Evolutionary conservation across 495 filamentous ascomycete genomes (phyloP).

Genomic region (Neurospora tetraspora): DNA sequence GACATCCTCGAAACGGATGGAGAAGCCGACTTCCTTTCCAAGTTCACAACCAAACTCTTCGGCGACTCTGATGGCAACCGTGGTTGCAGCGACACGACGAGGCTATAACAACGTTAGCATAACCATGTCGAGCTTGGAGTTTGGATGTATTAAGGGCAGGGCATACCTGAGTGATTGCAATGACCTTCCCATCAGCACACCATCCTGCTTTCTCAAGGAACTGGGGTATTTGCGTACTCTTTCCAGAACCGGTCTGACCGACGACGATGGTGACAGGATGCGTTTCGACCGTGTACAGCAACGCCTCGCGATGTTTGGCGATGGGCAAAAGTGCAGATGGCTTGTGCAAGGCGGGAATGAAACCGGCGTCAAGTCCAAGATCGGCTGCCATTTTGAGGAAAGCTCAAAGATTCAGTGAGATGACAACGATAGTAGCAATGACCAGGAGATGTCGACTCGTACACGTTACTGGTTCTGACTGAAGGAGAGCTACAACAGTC

Average conservation of each 20-base stretch:
- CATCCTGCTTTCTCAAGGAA: conserved; percentile 84
- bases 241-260: conserved; percentile 84
- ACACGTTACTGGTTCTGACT: neutral
- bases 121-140: neutral
- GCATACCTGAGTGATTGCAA: conserved; percentile 83
- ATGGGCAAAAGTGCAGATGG: conserved; percentile 70
- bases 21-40: conserved; percentile 93
- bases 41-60: conserved; percentile 86
- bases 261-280: conserved; percentile 76
- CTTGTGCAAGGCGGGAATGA: conserved; percentile 71
- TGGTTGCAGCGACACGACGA: conserved; percentile 84
- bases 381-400: conserved; percentile 34
- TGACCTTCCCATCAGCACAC: conserved; percentile 68
- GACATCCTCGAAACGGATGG: conserved; percentile 91
- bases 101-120: conserved; percentile 45
- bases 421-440: neutral
- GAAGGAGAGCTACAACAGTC: neutral
- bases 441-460: neutral
- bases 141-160: neutral
- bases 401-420: neutral
- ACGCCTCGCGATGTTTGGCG: conserved; percentile 56
- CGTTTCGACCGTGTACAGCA: conserved; percentile 70
- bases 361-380: conserved; percentile 50
- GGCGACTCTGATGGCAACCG: conserved; percentile 82
- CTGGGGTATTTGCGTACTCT: conserved; percentile 83